Conservation (phyloP, 164 flowering plant species). For the Aristolochia fimbriata region DNA sequence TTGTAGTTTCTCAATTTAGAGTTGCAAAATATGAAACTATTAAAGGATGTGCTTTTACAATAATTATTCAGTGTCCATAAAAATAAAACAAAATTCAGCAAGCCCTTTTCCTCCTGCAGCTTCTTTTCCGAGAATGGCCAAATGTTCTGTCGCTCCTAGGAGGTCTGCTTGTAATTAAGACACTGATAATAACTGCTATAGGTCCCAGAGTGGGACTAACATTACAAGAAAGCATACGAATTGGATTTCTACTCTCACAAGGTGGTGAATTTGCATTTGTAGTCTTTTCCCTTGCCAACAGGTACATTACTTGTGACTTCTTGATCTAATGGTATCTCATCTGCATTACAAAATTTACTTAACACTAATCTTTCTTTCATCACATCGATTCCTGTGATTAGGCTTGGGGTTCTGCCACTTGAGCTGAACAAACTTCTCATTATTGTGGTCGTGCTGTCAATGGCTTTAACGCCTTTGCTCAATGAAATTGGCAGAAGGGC, state of each 20-base stretch:
- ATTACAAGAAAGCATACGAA: slow-evolving; percentile 78
- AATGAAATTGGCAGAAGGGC: slow-evolving; percentile 81
- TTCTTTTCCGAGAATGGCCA: slow-evolving; percentile 94
- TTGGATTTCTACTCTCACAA: slow-evolving; percentile 93
- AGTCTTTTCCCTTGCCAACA: slow-evolving; percentile 93
- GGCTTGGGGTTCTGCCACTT: slow-evolving; percentile 97
- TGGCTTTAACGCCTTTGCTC: slow-evolving; percentile 91
- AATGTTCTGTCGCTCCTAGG: slow-evolving; percentile 85
- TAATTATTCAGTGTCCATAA: background rate
- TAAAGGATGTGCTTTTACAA: too few relatives aligned
- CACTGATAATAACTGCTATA: slow-evolving; percentile 80
- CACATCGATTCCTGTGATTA: slow-evolving; percentile 18
- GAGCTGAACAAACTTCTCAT: slow-evolving; percentile 97
- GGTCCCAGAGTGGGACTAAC: slow-evolving; percentile 95
- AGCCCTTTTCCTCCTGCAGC: slow-evolving; percentile 37
- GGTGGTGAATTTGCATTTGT: slow-evolving; percentile 99
- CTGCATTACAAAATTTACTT: background rate
- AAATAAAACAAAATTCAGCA: too few relatives aligned
- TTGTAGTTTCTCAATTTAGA: background rate
- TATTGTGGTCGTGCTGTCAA: slow-evolving; percentile 91
- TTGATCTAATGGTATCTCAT: slow-evolving; percentile 2
- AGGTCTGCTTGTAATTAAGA: slow-evolving; percentile 85
- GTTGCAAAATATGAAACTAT: too few relatives aligned
- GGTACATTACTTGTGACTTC: slow-evolving; percentile 30
- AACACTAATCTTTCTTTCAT: slow-evolving; percentile 2